These are phyloP conservation scores for Camptophora hylomeconis DNA, from an alignment of 2,329 filamentous ascomycete genomes.

Conservation along the genomic window DNA sequence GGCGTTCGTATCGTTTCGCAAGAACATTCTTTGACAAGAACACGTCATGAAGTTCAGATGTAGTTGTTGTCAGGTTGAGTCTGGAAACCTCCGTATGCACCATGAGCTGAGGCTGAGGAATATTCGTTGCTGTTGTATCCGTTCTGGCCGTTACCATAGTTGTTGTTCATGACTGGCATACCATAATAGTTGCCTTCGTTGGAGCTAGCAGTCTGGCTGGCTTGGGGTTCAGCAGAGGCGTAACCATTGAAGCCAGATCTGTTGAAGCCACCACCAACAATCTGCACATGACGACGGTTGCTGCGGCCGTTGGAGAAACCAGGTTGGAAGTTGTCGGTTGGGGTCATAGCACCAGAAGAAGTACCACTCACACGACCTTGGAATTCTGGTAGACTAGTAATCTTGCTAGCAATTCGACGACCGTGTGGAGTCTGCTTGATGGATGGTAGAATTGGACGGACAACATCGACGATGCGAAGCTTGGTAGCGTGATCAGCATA, in stretches of 20 bases:
- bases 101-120: too few relatives aligned
- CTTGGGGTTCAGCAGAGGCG: slow-evolving; percentile 4
- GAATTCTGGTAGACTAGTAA: slow-evolving; percentile 43
- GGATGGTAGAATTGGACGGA: slow-evolving; percentile 69
- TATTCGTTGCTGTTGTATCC: too few relatives aligned
- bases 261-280: slow-evolving; percentile 18
- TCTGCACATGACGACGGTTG: slow-evolving; percentile 17
- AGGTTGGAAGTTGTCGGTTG: slow-evolving; percentile 27
- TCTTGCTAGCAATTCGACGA: slow-evolving; percentile 83
- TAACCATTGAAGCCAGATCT: slow-evolving; percentile 7
- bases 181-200: slow-evolving; percentile 8
- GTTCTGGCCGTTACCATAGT: too few relatives aligned
- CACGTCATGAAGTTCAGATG: too few relatives aligned
- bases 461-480: slow-evolving; percentile 62
- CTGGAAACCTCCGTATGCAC: too few relatives aligned
- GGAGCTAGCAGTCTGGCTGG: slow-evolving; percentile 5
- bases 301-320: slow-evolving; percentile 19
- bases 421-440: slow-evolving; percentile 90
- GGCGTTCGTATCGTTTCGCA: too few relatives aligned
- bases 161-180: too few relatives aligned
- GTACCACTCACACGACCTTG: slow-evolving; percentile 25
- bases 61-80: too few relatives aligned
- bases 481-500: slow-evolving; percentile 65
- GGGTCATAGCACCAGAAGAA: slow-evolving; percentile 26
- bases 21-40: too few relatives aligned